Evolutionary conservation across 1,284 basidiomycete genomes (phyloP).

Genomic region (Taiwanofungus camphoratus): DNA sequence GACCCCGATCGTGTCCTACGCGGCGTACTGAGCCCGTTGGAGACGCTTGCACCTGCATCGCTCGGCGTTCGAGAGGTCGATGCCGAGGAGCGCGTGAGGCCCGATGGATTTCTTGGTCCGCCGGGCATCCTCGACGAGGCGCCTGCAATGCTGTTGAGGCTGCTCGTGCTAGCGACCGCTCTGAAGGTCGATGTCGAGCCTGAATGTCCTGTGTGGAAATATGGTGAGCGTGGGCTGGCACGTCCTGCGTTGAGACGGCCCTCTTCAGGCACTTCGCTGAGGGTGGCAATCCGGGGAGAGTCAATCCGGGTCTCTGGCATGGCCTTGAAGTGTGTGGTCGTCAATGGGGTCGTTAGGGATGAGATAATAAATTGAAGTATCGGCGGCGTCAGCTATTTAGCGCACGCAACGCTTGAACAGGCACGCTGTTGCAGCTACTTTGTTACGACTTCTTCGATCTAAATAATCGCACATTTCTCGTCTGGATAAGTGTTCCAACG

Average conservation of each 20-base stretch:
- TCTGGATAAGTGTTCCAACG: too few relatives aligned
- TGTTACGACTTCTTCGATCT: too few relatives aligned
- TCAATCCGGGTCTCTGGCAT: conserved; percentile 14
- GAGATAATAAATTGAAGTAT: too few relatives aligned
- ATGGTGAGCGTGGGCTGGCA: conserved; percentile 24
- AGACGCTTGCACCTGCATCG: conserved; percentile 12
- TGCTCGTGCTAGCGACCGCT: conserved; percentile 24
- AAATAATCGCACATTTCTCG: too few relatives aligned
- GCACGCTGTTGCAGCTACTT: too few relatives aligned
- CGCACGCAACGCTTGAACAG: too few relatives aligned
- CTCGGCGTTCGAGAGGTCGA: conserved; percentile 9
- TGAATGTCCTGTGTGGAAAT: conserved; percentile 26
- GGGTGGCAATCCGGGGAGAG: conserved; percentile 20
- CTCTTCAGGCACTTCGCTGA: conserved; percentile 41
- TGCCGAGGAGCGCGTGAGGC: conserved; percentile 9
- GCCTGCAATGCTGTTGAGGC: conserved; percentile 21
- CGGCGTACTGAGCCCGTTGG: conserved; percentile 9
- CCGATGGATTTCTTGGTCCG: conserved; percentile 16
- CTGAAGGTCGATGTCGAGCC: conserved; percentile 28
- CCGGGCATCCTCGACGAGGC: conserved; percentile 12
- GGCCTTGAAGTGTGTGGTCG: conserved; percentile 5
- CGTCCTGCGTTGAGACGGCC: conserved; percentile 24
- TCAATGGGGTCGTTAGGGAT: neutral
- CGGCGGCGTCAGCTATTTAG: too few relatives aligned
- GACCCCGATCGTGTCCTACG: conserved; percentile 17